Evolutionary conservation across 257 asterid species (phyloP).

Genomic region (Ajuga chamaepitys): DNA sequence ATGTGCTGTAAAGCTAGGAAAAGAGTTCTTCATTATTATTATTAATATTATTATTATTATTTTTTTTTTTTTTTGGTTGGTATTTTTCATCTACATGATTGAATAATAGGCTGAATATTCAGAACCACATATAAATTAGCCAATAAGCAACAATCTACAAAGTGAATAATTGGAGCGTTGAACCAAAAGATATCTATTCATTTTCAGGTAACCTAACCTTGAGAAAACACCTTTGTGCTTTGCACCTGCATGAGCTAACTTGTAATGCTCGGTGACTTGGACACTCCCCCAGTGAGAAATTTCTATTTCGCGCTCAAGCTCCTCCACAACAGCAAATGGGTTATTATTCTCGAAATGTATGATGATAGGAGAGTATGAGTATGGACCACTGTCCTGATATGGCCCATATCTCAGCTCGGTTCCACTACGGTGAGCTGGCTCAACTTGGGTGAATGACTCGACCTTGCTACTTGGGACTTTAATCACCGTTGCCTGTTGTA

Average conservation of each 20-base stretch:
- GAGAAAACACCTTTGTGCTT: conserved; percentile 88
- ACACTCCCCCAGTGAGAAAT: conserved; percentile 97
- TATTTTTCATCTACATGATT: neutral
- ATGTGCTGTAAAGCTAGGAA: neutral
- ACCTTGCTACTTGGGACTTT: conserved; percentile 68
- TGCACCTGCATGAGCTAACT: conserved; percentile 89
- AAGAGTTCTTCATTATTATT: neutral
- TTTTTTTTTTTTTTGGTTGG: too few species aligned
- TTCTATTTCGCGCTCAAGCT: conserved; percentile 97
- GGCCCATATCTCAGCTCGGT: conserved; percentile 86
- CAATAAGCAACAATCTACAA: neutral
- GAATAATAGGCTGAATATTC: neutral
- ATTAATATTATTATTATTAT: neutral
- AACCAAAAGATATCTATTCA: neutral
- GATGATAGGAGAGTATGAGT: conserved; percentile 59
- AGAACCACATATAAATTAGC: conserved; percentile 3
- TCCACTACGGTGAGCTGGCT: conserved; percentile 61
- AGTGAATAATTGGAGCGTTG: neutral
- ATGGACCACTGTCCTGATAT: conserved; percentile 51
- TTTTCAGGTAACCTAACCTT: conserved; percentile 45
- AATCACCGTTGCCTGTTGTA: conserved; percentile 71
- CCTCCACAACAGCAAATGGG: conserved; percentile 96
- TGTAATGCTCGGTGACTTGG: conserved; percentile 81
- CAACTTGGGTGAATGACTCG: conserved; percentile 85
- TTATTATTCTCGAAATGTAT: conserved; percentile 86